These are phyloP conservation scores for Sporothrix protearum DNA, from an alignment of 2,329 filamentous ascomycete species.

Conservation along the genomic window DNA sequence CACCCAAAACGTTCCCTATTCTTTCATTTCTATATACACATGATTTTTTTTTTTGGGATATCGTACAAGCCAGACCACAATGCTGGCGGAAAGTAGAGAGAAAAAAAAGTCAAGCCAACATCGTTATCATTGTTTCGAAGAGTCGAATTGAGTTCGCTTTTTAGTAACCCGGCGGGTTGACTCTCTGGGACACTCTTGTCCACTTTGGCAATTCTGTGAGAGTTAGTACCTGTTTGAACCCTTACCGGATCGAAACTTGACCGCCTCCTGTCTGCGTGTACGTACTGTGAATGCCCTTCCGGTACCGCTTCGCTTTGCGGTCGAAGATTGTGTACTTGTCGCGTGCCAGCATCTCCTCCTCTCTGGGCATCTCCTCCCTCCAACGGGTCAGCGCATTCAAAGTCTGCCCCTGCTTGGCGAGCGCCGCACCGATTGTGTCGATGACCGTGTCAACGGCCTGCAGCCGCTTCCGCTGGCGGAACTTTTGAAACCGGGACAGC, in stretches of 20 bases:
- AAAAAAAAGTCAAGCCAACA: background rate
- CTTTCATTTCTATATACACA: constrained; percentile 17
- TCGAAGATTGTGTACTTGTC: constrained; percentile 99
- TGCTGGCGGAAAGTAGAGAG: background rate
- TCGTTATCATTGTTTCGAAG: background rate
- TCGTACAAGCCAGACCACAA: constrained; percentile 24
- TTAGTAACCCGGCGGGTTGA: constrained; percentile 93
- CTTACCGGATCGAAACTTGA: too few species aligned
- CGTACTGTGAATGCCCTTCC: constrained; percentile 97
- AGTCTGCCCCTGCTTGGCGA: constrained; percentile 68
- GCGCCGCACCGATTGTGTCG: constrained; percentile 72
- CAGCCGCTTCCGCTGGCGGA: constrained; percentile 76
- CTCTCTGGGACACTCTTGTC: constrained; percentile 88
- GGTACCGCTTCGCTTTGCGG: constrained; percentile 89
- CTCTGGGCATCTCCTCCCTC: constrained; percentile 94
- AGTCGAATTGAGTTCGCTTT: constrained; percentile 25
- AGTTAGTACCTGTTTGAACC: constrained; percentile 19
- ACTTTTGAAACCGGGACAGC: constrained; percentile 86
- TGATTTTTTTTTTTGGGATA: constrained; percentile 14
- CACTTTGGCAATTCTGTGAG: constrained; percentile 75
- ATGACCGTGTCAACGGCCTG: constrained; percentile 85
- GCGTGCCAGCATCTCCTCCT: constrained; percentile 89
- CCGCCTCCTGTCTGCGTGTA: constrained; percentile 30
- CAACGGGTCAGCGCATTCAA: constrained; percentile 79
- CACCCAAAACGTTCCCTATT: background rate